Evolutionary conservation across 192 early-diverging fungal species (phyloP), one percentile per base, ranked within the genome.

Genomic region (Backusella psychrophila): DNA sequence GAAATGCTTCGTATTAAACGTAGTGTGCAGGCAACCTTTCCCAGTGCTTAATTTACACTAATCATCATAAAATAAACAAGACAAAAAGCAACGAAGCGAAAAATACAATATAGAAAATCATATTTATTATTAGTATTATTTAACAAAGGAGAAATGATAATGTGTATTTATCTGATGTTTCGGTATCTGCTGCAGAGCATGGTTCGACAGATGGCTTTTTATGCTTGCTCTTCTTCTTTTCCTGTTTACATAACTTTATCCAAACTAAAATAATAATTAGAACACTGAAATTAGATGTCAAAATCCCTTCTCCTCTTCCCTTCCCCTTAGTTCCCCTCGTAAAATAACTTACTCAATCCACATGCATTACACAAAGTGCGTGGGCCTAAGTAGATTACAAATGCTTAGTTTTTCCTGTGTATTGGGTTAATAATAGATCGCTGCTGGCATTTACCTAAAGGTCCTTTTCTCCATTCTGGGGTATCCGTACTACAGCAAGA

Each of bases 1-100:
- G 97, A 98, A 76, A 98, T 98, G 96, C 88, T 99, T 59, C 86
- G 96, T 73, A 91, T 97, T 76, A 97, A 96, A 81, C 94, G 98
- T 7, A 70, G 67, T 70, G 78, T 79, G n/a, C 78, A 79, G 70
- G 78, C 78, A 9, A 73, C 74, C 17, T 79, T 79, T 68, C 73
- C 78, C 17, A 76, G 75, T 56, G 52, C 29, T 68, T 67, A 75
- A 75, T 34, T 38, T 15, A 69, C 23, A 39, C 7, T 39, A 39
- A 39, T 11, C 7, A 39, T 12, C 38, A 39, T 39, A 39, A 39
- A 39, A 39, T 39, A 39, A 39, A 39, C 38, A 39, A 39, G 38
- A 33, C 33, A 33, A 33, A 33, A 33, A 33, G 33, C 33, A 33
- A 33, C 33, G 2, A 39, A 39, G 38, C 38, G 7, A 69, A 15